Conservation (phyloP, 805 yeast genomes). For the Nakazawaea wickerhamii region DNA sequence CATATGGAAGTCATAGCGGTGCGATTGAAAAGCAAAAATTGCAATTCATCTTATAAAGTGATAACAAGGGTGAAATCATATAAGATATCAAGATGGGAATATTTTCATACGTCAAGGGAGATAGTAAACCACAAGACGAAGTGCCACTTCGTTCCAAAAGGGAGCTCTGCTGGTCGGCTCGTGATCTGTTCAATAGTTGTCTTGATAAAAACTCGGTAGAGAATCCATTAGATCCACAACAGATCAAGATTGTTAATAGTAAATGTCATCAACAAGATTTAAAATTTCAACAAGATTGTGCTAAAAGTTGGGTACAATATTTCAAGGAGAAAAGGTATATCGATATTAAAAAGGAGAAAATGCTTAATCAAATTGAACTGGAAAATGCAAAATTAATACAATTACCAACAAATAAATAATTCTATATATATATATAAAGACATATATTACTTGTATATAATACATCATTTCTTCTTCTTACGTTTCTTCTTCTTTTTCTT, state of each 20-base stretch:
- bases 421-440: background rate
- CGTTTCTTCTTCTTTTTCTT: background rate
- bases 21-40: too few relatives aligned
- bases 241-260: slow-evolving; percentile 39
- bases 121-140: slow-evolving; percentile 38
- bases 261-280: slow-evolving; percentile 53
- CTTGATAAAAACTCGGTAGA: slow-evolving; percentile 61
- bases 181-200: slow-evolving; percentile 76
- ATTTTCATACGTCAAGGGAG: slow-evolving; percentile 16
- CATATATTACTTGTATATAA: too few relatives aligned
- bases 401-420: background rate
- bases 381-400: slow-evolving; percentile 43
- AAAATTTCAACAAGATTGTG: slow-evolving; percentile 71
- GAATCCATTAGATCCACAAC: slow-evolving; percentile 59
- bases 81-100: slow-evolving; percentile 4
- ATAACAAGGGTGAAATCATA: too few relatives aligned
- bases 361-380: slow-evolving; percentile 64
- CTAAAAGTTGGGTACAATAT: slow-evolving; percentile 81
- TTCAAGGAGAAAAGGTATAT: slow-evolving; percentile 86
- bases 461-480: slow-evolving; percentile 27
- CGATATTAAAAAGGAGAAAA: slow-evolving; percentile 63
- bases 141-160: slow-evolving; percentile 60
- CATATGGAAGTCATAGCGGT: background rate
- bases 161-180: slow-evolving; percentile 81
- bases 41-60: too few relatives aligned